Base-by-base conservation (phyloP, 805 yeast species). In the Starmerella gropengiesseri region DNA sequence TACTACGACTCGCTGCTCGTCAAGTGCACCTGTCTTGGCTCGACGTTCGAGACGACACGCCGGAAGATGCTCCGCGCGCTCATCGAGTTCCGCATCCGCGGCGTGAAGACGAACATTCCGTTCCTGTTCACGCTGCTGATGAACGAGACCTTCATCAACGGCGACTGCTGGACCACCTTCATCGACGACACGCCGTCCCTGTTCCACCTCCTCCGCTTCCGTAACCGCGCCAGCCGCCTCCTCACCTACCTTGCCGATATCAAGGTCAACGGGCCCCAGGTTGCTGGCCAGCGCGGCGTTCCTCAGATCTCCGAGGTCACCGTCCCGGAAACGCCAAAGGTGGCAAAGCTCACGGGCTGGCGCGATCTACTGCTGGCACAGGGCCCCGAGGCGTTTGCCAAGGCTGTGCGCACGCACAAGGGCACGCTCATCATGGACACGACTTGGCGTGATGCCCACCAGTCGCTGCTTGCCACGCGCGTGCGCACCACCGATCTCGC, bases 391-490 rank as follows among this genome's bases (percentile, higher is more conserved):
- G 82, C 69, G 25, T 91, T 91, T 60, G 95, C 96, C 54, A 73
- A 78, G 66, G 79, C 83, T 57, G 94, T 91, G 46, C 77, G 96
- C 62, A 63, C 67, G 14, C 78, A 76, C 66, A 68, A 83, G 42
- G 98, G 98, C 57, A 79, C 94, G 53, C 70, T 91, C 63, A 67
- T 91, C 57, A 91, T 93, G 84, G 99, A 91, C 64, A 91, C 99
- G 43, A 91, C 99, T 8, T 91, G 99, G 99, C 85, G 99, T 77
- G 99, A 91, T 66, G 98, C 98, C 28, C 98, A 91, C 67, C 99
- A 91, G 71, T 87, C 96, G 19, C 68, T 91, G 55, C 72, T 91
- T 59, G 99, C 99, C 8, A 91, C 99, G 31, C 81, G 98, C 67
- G 93, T 91, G 29, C 78, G 99, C 67, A 91, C 98, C 19, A 74